These are phyloP conservation scores for Fistulina hepatica DNA, from an alignment of 1,284 basidiomycete species.

Conservation along the genomic window DNA sequence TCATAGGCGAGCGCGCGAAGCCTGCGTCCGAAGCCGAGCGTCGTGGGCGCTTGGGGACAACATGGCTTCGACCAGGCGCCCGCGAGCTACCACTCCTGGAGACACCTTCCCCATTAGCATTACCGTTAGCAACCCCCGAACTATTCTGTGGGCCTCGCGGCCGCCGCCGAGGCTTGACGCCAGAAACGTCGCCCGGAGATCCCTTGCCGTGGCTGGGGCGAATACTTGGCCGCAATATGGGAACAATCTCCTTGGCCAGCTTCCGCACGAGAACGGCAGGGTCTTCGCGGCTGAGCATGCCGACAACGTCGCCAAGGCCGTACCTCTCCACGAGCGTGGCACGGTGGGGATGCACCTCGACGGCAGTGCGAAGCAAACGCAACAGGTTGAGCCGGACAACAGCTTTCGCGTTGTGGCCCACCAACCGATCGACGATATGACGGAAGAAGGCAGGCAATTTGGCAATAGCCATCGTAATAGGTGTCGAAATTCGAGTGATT, in stretches of 20 bases:
- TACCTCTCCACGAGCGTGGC: constrained; percentile 71
- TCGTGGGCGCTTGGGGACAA: too few relatives aligned
- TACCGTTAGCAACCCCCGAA: too few relatives aligned
- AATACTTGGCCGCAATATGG: constrained; percentile 61
- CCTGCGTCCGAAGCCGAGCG: too few relatives aligned
- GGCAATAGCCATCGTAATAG: constrained; percentile 67
- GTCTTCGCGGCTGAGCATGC: constrained; percentile 70
- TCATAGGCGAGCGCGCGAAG: too few relatives aligned
- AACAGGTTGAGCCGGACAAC: constrained; percentile 87
- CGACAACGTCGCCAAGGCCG: constrained; percentile 68
- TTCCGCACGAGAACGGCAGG: constrained; percentile 85
- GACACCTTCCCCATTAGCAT: too few relatives aligned
- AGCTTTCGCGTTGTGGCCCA: constrained; percentile 61
- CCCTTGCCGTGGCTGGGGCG: too few relatives aligned
- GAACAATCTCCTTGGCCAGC: constrained; percentile 73
- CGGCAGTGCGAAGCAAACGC: constrained; percentile 75
- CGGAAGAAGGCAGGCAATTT: constrained; percentile 75
- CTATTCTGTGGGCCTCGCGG: too few relatives aligned
- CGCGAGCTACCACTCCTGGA: too few relatives aligned
- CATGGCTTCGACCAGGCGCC: too few relatives aligned
- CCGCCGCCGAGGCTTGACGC: too few relatives aligned
- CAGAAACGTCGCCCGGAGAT: too few relatives aligned
- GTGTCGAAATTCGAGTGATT: constrained; percentile 73
- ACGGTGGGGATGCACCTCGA: constrained; percentile 84
- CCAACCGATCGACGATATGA: constrained; percentile 78